Evolutionary conservation across 306 rosid species (phyloP).

Genomic region (Trifolium dubium): DNA sequence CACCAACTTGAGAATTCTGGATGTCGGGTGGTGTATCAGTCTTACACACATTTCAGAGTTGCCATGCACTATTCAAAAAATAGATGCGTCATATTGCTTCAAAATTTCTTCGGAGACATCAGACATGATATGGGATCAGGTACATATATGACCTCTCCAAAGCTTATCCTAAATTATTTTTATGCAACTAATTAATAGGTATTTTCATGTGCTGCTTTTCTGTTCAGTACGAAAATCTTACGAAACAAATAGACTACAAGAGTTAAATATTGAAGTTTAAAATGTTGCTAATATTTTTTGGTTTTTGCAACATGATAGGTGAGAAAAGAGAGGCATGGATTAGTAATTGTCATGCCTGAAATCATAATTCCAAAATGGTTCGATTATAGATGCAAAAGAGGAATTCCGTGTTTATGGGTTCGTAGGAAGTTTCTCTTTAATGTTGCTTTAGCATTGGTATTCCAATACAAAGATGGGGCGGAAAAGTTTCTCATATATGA

Average conservation of each 20-base stretch:
- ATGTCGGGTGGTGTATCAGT: background rate
- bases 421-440: conserved; percentile 12
- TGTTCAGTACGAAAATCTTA: too few species aligned
- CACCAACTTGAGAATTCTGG: too few species aligned
- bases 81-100: background rate
- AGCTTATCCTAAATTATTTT: background rate
- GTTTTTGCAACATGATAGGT: background rate
- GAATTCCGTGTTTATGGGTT: background rate
- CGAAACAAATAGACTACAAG: too few species aligned
- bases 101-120: background rate
- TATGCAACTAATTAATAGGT: background rate
- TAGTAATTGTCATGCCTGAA: background rate
- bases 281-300: too few species aligned
- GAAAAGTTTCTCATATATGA: too few species aligned
- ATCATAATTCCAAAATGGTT: background rate
- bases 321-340: background rate
- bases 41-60: background rate
- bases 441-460: conserved; percentile 5
- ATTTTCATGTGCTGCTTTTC: too few species aligned
- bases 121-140: conserved; percentile 28
- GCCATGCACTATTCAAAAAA: background rate
- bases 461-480: background rate
- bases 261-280: too few species aligned
- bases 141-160: background rate
- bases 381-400: background rate